Evolutionary conservation across 441 rosid species (phyloP), one percentile per base, ranked within the genome.

Genomic region (Erysimum pusillum): DNA sequence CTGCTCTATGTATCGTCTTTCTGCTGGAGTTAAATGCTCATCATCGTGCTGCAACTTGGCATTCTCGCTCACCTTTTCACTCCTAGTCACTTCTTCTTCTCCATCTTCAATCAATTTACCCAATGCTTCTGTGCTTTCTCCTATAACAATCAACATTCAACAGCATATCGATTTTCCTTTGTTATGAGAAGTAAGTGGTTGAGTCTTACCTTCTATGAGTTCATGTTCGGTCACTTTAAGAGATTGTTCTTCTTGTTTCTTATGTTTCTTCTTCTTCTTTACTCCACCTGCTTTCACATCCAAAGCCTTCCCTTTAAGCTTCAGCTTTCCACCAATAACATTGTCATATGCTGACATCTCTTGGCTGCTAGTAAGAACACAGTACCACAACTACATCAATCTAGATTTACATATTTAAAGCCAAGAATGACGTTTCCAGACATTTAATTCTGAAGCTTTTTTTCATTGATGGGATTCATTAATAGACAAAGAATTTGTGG

Each of bases 281-380:
- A 87, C 75, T 5, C 96, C 97, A 67, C 93, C 95, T 66, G 94
- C 89, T 80, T 91, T 91, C 77, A 96, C 97, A 74, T 91, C 93
- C 72, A 96, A 85, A 9, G 98, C 93, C 70, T 93, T 96, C 4
- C 98, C 99, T 83, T 96, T 96, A 9, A 96, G 91, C 85, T 96
- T 93, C 68, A 96, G 82, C 84, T 93, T 93, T 76, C 98, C 97
- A 70, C 91, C 91, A 28, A 91, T 87, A 3, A 90, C 87, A 54
- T 89, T 90, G 20, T 91, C 96, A 69, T 86, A 96, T 4, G 69
- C 83, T 0, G 98, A 93, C 99, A 96, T 93, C 54, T 69, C 63
- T 69, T 46, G 7, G 48, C 78, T 76, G 72, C 42, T 22, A 46
- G 22, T 14, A 60, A 71, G 42, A 71, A 71, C 77, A 78, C 56